Conservation (phyloP, 2,329 filamentous ascomycete genomes). For the Hyphodiscus sp. region DNA sequence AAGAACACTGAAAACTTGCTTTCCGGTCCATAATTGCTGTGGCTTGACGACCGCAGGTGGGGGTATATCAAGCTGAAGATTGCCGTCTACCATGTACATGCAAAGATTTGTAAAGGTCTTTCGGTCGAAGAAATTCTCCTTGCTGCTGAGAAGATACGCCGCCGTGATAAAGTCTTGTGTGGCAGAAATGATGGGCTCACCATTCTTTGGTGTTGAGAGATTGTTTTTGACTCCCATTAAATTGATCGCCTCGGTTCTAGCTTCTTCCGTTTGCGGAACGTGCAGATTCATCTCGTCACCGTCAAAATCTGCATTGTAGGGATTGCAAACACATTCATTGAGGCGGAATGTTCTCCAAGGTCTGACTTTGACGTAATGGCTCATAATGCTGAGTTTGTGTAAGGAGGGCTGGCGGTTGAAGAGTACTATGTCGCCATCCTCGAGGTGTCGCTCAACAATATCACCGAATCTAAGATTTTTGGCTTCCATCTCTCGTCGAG, state of each 20-base stretch:
- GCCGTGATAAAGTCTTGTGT: conserved; percentile 99
- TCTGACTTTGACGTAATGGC: conserved; percentile 85
- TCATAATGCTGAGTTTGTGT: conserved; percentile 98
- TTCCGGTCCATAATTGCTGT: conserved; percentile 87
- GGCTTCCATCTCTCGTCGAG: conserved; percentile 64
- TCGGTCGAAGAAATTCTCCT: conserved; percentile 88
- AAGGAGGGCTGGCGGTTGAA: conserved; percentile 98
- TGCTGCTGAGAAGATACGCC: conserved; percentile 82
- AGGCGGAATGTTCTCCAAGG: conserved; percentile 94
- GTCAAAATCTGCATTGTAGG: conserved; percentile 98
- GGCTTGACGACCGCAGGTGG: conserved; percentile 83
- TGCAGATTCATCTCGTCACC: conserved; percentile 99
- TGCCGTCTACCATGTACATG: conserved; percentile 85
- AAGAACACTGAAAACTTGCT: conserved; percentile 89
- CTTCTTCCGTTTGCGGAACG: conserved; percentile 96
- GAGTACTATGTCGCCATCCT: conserved; percentile 91
- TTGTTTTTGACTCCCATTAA: conserved; percentile 99
- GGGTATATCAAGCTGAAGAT: conserved; percentile 73
- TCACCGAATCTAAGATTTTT: conserved; percentile 74
- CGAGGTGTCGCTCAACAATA: conserved; percentile 86
- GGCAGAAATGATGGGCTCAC: conserved; percentile 96
- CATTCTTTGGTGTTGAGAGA: conserved; percentile 90
- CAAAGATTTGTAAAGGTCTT: conserved; percentile 85
- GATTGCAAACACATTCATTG: conserved; percentile 96
- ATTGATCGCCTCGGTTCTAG: conserved; percentile 87